Conservation (phyloP, 495 filamentous ascomycete species). For the Cudoniella acicularis region DNA sequence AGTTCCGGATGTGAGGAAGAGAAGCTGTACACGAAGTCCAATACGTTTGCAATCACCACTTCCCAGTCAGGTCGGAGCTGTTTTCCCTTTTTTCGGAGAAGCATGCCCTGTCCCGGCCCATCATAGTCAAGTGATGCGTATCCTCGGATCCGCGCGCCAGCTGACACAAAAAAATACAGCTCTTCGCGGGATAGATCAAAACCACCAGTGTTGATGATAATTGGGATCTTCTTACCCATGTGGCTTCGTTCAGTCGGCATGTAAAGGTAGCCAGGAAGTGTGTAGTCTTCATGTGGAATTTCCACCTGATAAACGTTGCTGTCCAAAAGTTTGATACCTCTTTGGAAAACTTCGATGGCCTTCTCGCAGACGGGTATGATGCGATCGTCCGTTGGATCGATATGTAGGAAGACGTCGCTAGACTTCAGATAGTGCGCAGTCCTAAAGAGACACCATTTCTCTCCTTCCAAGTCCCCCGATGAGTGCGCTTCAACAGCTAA, state of each 20-base stretch:
- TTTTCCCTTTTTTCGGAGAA: neutral
- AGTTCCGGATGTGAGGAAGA: neutral
- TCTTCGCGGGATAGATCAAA: neutral
- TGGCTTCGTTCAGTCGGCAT: neutral
- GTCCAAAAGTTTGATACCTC: neutral
- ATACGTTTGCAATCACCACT: neutral
- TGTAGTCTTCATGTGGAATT: neutral
- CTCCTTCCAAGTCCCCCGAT: neutral
- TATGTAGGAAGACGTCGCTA: too few relatives aligned
- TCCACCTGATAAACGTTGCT: neutral
- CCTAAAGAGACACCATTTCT: neutral
- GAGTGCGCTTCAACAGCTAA: neutral
- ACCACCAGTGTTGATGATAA: neutral
- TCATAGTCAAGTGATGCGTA: neutral
- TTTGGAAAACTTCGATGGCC: neutral
- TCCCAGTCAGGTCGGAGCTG: neutral
- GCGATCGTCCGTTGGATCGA: neutral
- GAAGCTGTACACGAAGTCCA: neutral
- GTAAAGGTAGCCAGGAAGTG: neutral
- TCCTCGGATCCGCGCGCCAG: neutral
- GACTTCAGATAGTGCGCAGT: neutral
- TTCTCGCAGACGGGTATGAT: neutral
- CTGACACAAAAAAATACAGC: neutral
- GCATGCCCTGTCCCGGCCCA: neutral
- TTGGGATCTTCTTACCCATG: neutral